phyloP scores from a whole-genome alignment of 345 rosid genomes.

The Chamaenerion angustifolium region DNA sequence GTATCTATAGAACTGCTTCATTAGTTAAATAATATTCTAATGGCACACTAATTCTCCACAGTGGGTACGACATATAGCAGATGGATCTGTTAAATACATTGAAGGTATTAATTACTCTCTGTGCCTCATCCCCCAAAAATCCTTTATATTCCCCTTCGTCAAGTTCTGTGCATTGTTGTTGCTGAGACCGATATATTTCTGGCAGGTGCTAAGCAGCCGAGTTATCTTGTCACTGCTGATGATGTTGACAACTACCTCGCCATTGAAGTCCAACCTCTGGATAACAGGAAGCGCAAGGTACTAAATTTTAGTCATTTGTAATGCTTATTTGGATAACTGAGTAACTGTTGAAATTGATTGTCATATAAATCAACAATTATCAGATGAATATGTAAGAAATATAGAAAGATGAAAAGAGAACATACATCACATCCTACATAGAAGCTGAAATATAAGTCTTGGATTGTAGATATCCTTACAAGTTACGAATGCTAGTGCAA shows the following conservation, averaged over 20 bases:
- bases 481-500: too few relatives aligned
- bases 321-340: not conserved
- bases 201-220: conserved; percentile 97
- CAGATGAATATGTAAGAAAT: too few relatives aligned
- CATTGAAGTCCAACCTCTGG: conserved; percentile 98
- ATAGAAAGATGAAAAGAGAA: too few relatives aligned
- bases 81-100: conserved; percentile 89
- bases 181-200: conserved; percentile 17
- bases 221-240: conserved; percentile 89
- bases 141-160: too few relatives aligned
- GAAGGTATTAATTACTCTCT: conserved; percentile 41
- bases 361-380: too few relatives aligned
- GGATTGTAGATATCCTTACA: too few relatives aligned
- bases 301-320: conserved; percentile 3
- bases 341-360: too few relatives aligned
- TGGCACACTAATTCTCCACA: conserved; percentile 18
- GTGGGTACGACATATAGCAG: conserved; percentile 98
- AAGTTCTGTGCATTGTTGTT: not conserved
- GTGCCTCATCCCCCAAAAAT: conserved; percentile 1
- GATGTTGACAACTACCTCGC: conserved; percentile 88
- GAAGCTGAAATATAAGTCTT: too few relatives aligned
- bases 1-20: not conserved
- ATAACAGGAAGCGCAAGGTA: conserved; percentile 93
- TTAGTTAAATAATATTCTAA: too few relatives aligned
- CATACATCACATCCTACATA: too few relatives aligned